Conservation (phyloP, 306 rosid species). For the Alnus glutinosa region DNA sequence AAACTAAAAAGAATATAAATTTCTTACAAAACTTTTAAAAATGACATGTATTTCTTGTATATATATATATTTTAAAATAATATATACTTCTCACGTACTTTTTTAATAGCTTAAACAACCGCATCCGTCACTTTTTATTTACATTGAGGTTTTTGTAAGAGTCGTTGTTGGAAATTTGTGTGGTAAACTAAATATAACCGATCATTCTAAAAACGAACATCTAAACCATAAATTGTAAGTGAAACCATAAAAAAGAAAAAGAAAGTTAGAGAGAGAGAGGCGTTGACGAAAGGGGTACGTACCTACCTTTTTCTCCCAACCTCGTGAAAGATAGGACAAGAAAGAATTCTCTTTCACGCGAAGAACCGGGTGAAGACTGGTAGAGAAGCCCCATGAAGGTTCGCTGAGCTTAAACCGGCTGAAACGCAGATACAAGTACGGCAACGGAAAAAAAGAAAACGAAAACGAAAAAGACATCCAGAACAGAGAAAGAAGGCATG, state of each 20-base stretch:
- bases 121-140: no score
- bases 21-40: no score
- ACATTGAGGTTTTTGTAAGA: no score
- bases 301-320: not conserved
- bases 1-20: not conserved
- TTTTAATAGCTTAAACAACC: no score
- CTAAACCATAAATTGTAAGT: not conserved
- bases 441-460: no score
- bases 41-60: no score
- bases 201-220: not conserved
- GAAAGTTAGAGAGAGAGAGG: conserved; percentile 2
- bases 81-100: no score
- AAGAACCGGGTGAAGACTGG: conserved; percentile 32
- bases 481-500: not conserved
- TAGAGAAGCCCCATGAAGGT: conserved; percentile 28
- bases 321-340: not conserved
- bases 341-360: not conserved
- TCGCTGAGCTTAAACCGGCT: conserved; percentile 1
- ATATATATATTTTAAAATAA: no score
- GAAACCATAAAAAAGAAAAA: not conserved
- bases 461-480: no score
- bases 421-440: not conserved
- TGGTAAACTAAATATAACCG: not conserved
- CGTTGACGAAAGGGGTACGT: not conserved
- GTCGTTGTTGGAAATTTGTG: no score